Evolutionary conservation across 116 monocot genomes (phyloP).

Genomic region (Dioscorea cayenensis): DNA sequence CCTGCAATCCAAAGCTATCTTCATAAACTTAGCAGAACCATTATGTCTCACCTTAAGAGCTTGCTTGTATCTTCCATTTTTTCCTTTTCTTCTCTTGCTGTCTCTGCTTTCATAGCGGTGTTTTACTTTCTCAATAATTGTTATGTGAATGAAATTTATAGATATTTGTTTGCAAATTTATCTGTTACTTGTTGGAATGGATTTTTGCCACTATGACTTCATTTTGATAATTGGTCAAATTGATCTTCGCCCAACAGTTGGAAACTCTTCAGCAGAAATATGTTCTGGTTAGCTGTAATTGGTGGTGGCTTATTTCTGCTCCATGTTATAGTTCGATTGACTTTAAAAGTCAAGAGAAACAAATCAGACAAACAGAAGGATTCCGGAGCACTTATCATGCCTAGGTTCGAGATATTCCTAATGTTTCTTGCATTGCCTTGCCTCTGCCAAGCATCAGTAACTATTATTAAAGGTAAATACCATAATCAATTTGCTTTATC

Average conservation of each 20-base stretch:
- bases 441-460: conserved; percentile 68
- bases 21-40: too few species aligned
- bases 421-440: conserved; percentile 75
- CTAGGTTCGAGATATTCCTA: conserved; percentile 87
- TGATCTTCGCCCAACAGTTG: conserved; percentile 46
- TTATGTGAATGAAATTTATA: too few species aligned
- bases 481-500: too few species aligned
- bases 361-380: conserved; percentile 26
- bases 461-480: conserved; percentile 60
- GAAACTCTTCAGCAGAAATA: conserved; percentile 68
- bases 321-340: conserved; percentile 43
- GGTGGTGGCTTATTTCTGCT: conserved; percentile 54
- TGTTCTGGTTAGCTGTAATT: conserved; percentile 90
- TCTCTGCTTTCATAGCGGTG: too few species aligned
- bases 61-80: too few species aligned
- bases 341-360: conserved; percentile 31
- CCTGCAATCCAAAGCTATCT: too few species aligned
- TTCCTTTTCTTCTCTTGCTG: too few species aligned
- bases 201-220: too few species aligned
- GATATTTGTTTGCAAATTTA: too few species aligned
- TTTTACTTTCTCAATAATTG: too few species aligned
- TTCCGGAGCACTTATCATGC: conserved; percentile 68
- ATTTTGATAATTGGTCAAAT: not conserved
- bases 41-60: too few species aligned
- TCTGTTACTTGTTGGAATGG: too few species aligned